A percentile compares a stretch with the other conserved stretches of the same genome.
phyloP scores from a whole-genome alignment of 2,329 filamentous ascomycete species.

The Colletotrichum theobromicola region DNA sequence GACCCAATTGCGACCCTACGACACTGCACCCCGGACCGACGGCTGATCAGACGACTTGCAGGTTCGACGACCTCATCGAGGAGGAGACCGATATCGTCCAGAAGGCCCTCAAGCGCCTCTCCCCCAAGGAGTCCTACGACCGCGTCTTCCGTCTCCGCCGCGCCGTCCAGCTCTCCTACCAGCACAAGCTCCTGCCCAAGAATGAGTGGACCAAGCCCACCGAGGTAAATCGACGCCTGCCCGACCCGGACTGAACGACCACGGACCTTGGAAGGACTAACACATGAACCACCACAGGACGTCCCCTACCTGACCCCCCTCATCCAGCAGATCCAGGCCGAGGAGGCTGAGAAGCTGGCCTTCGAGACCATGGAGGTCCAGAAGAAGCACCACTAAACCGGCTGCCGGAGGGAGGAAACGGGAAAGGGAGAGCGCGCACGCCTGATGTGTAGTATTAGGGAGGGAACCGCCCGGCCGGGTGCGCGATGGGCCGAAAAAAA shows the following conservation, averaged over 20 bases:
- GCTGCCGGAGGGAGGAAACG: neutral
- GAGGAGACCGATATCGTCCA: slow-evolving; percentile 91
- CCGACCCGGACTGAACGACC: neutral
- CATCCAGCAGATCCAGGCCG: slow-evolving; percentile 55
- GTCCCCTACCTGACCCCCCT: slow-evolving; percentile 59
- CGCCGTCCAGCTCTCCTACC: slow-evolving; percentile 78
- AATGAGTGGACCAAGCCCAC: slow-evolving; percentile 64
- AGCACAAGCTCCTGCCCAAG: slow-evolving; percentile 70
- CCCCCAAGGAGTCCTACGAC: slow-evolving; percentile 91
- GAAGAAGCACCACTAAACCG: slow-evolving; percentile 47
- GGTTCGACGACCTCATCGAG: slow-evolving; percentile 91
- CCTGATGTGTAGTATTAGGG: slow-evolving; percentile 20
- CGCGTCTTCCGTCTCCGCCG: slow-evolving; percentile 96
- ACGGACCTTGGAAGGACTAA: slow-evolving; percentile 6
- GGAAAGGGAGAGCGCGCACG: neutral
- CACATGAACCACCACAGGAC: slow-evolving; percentile 43
- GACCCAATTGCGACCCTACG: neutral
- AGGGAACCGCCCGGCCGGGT: slow-evolving; percentile 15
- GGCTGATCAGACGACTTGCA: slow-evolving; percentile 41
- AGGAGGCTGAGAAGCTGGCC: slow-evolving; percentile 55
- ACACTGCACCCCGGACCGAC: neutral
- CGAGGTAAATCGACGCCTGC: slow-evolving; percentile 42
- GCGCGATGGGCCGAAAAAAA: slow-evolving; percentile 1
- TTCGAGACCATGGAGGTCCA: slow-evolving; percentile 56
- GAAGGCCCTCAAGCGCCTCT: slow-evolving; percentile 87